Base-by-base conservation (phyloP, 306 rosid species). In the Inga oerstediana region DNA sequence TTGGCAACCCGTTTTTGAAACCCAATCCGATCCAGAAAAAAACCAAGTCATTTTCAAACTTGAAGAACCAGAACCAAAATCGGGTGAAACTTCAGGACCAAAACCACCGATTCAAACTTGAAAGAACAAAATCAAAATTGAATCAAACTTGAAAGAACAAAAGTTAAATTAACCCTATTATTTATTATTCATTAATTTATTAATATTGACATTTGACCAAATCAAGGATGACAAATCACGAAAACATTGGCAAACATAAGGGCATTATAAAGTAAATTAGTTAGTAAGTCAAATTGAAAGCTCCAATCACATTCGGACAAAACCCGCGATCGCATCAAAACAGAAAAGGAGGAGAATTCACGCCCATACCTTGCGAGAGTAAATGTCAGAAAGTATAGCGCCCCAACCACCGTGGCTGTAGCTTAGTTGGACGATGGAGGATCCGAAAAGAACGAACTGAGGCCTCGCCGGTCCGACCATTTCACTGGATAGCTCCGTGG, bases 381-480 rank as follows among this genome's bases (percentile, higher is more conserved):
- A 96, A 76, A 96, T 84, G 84, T 94, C 97, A 22, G 97, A 78
- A 59, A 96, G 99, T 78, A 83, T 84, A 48, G 98, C 68, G 30
- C 95, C 99, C 99, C 99, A 96, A 76, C 99, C 98, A 61, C 93
- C 90, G 85, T 89, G 86, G 80, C 93, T 56, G 90, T 82, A 92
- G 90, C 97, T 85, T 3, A 96, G 85, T 80, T 96, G 99, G 11
- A 94, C 98, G 15, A 96, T 92, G 88, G 98, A 96, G 41, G 99
- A 96, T 79, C 99, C 98, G 10, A 96, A 96, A 22, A 96, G 94
- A 81, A 94, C 95, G 76, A 96, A 90, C 43, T 84, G 95, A 52
- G 97, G 98, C 80, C 98, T 96, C 0, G 81, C 54, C 46, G 94
- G 94, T 70, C 93, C 93, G 79, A 88, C 98, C 98, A 94, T 94